Evolutionary conservation across 257 asterid genomes (phyloP).

Genomic region (Asclepias syriaca): DNA sequence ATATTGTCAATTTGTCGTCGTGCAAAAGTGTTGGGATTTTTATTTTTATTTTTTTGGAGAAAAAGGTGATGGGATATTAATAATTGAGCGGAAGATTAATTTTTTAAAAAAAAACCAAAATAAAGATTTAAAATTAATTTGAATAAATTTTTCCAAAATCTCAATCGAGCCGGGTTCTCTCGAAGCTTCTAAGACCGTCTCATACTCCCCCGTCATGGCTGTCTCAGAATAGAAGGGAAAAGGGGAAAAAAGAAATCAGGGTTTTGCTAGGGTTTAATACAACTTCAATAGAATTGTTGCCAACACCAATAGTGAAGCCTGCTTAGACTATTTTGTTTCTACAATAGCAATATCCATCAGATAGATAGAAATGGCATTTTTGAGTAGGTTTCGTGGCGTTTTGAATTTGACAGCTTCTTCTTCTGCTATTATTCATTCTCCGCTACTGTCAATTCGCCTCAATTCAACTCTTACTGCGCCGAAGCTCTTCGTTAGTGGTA

Average conservation of each 20-base stretch:
- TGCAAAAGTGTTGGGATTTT: no score
- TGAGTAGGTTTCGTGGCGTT: slow-evolving; percentile 55
- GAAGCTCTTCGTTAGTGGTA: slow-evolving; percentile 86
- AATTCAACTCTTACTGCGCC: slow-evolving; percentile 76
- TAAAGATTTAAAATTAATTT: no score
- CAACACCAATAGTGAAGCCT: background rate
- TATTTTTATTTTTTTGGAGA: no score
- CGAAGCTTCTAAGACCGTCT: background rate
- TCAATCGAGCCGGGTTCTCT: background rate
- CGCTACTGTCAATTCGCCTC: slow-evolving; percentile 49
- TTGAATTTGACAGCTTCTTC: slow-evolving; percentile 32
- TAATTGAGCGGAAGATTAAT: no score
- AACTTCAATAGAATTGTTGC: background rate
- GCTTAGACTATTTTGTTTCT: background rate
- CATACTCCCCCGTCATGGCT: no score
- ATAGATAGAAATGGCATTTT: slow-evolving; percentile 49
- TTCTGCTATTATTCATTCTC: slow-evolving; percentile 40
- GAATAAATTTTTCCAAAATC: background rate
- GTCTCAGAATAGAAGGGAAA: background rate
- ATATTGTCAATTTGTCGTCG: no score
- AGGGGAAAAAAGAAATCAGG: background rate
- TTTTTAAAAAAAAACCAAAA: no score
- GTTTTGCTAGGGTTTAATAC: slow-evolving; percentile 10
- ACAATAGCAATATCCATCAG: background rate
- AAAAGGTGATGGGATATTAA: no score